Percentiles rank a stretch among this genome's conserved stretches.
Evolutionary conservation across 176 grass and related monocot genomes (phyloP).

Genomic region (Dendrocalamus sinicus): DNA sequence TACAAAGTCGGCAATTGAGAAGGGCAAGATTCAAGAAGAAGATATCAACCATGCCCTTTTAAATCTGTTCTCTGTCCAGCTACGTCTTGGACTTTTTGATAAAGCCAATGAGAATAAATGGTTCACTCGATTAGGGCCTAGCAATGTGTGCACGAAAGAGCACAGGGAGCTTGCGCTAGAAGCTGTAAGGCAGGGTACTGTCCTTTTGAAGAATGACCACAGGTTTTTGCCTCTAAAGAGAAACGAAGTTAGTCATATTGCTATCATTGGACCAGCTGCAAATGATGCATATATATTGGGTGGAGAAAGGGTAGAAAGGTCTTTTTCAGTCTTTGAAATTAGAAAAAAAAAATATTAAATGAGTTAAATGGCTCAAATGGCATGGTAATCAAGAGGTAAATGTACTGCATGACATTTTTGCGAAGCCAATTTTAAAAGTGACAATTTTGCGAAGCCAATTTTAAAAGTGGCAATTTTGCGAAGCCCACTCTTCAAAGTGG

Average conservation of each 20-base stretch:
- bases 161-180: conserved; percentile 83
- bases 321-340: too few species aligned
- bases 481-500: too few species aligned
- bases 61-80: conserved; percentile 90
- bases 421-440: too few species aligned
- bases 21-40: conserved; percentile 79
- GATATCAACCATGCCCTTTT: conserved; percentile 75
- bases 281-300: conserved; percentile 66
- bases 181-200: conserved; percentile 76
- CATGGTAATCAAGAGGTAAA: too few species aligned
- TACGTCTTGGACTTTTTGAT: conserved; percentile 81
- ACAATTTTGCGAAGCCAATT: too few species aligned
- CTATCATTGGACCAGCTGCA: conserved; percentile 74
- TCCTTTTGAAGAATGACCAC: conserved; percentile 85
- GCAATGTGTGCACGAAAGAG: conserved; percentile 65
- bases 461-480: too few species aligned
- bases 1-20: conserved; percentile 70
- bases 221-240: conserved; percentile 74
- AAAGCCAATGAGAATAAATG: conserved; percentile 44
- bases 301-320: too few species aligned
- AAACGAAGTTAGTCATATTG: conserved; percentile 53
- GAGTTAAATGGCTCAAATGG: too few species aligned
- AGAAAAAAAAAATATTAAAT: too few species aligned
- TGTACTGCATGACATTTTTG: too few species aligned
- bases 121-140: conserved; percentile 58